A percentile compares a stretch with the other conserved stretches of the same genome.
These are phyloP conservation scores for Sugiyamaella smithiae DNA, from an alignment of 805 yeast species.

Conservation along the genomic window DNA sequence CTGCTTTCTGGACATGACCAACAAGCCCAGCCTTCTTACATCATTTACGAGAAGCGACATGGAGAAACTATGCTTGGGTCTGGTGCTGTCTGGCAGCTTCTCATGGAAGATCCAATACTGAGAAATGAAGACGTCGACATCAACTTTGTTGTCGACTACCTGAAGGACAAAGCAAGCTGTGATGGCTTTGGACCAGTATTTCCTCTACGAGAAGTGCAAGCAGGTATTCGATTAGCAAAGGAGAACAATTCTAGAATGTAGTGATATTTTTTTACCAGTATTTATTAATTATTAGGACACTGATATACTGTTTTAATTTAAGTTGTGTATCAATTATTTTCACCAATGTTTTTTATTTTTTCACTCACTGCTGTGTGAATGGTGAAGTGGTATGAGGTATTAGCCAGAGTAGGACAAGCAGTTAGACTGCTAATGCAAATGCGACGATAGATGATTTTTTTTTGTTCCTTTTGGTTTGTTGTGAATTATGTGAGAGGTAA, in stretches of 20 bases:
- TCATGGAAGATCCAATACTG: constrained; percentile 44
- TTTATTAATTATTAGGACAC: constrained; percentile 1
- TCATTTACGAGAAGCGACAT: constrained; percentile 27
- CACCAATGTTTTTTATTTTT: no score
- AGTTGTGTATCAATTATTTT: no score
- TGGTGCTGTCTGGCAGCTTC: constrained; percentile 81
- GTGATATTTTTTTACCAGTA: no score
- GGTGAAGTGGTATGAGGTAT: no score
- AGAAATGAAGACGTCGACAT: constrained; percentile 47
- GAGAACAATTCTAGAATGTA: background rate
- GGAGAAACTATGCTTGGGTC: constrained; percentile 59
- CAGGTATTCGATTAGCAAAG: constrained; percentile 22
- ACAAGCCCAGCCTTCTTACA: constrained; percentile 21
- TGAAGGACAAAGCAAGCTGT: constrained; percentile 70
- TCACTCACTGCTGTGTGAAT: no score
- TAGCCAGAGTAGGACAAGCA: no score
- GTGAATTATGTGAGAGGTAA: background rate
- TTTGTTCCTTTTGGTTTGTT: no score
- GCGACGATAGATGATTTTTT: no score
- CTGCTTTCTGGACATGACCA: constrained; percentile 21
- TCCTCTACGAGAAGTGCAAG: constrained; percentile 22
- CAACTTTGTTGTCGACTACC: constrained; percentile 51
- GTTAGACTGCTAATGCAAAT: no score
- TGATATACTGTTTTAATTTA: no score
- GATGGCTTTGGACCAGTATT: constrained; percentile 65